Conservation (phyloP, 352 stramenopile genomes). For the Thalassiosira tumida region DNA sequence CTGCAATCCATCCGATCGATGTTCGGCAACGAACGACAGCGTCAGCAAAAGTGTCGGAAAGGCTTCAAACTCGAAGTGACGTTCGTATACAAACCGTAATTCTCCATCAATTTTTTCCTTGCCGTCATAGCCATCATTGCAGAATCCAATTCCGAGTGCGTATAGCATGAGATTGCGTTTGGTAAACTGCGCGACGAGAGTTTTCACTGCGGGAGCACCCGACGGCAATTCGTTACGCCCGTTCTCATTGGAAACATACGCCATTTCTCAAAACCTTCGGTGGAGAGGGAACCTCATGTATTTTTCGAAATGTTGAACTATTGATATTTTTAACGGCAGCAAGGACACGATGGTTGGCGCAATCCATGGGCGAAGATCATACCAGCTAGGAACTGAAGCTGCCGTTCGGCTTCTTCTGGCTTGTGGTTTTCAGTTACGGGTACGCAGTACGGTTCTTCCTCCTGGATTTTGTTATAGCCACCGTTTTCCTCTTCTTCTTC, state of each 20-base stretch:
- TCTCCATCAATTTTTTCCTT: slow-evolving; percentile 64
- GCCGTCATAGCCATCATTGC: slow-evolving; percentile 53
- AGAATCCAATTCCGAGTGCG: slow-evolving; percentile 87
- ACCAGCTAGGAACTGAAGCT: not conserved
- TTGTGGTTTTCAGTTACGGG: not conserved
- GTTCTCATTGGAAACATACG: not conserved
- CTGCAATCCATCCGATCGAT: slow-evolving; percentile 4
- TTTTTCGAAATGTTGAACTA: too few species aligned
- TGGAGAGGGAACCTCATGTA: not conserved
- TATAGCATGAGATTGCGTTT: slow-evolving; percentile 87
- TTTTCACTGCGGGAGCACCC: not conserved
- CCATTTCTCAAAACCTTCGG: not conserved
- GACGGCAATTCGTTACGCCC: not conserved
- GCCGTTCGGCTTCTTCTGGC: not conserved
- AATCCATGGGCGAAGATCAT: not conserved
- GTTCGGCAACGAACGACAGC: slow-evolving; percentile 80
- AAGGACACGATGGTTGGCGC: not conserved
- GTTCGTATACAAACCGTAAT: slow-evolving; percentile 85
- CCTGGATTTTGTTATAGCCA: not conserved
- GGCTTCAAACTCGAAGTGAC: slow-evolving; percentile 77
- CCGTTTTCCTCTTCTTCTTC: not conserved
- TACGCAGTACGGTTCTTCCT: not conserved
- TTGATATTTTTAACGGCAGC: not conserved
- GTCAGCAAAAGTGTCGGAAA: slow-evolving; percentile 86
- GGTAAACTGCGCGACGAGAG: slow-evolving; percentile 62